Evolutionary conservation across 1,139 yeast species (phyloP), one percentile per base, ranked within the genome.

Genomic region (Pneumocystis oryctolagi): DNA sequence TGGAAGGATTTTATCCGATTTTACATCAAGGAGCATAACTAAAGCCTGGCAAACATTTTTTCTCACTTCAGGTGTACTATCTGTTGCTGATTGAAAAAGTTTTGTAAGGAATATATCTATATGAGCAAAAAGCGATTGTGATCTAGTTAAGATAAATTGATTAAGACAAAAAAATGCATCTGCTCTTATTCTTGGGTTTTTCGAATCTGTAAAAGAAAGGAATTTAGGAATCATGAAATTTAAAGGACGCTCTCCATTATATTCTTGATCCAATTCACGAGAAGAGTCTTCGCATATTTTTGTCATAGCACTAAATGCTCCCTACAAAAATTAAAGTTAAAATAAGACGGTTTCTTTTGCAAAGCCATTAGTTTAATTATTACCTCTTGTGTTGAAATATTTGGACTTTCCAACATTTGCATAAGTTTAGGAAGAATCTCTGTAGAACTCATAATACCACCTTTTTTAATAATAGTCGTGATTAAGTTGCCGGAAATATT

Each of bases 401-500:
- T 53, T 5, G 63, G 35, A 47, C 61, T 62, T 56, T 62, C 65
- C 42, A 65, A 47, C 69, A 89, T 73, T 63, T 80, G 81, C 69
- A 89, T 73, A 63, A 92, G 78, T 67, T 82, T 84, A 0, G 87
- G 84, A 39, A 92, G 75, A 31, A 85, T 79, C 59, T 81, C 82
- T 1, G 95, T 89, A 96, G 96, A 89, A 37, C 79, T 78, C 39
- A 76, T 74, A 58, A 87, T 78, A 1, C 96, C 95, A 61, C 83
- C 81, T n/a, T 82, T 77, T 8, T 86, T 79, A 69, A 90, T 86
- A 57, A 92, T 75, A 0, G 96, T 80, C 1, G 97, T 87, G 62
- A 92, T 84, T 62, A 89, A 95, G 71, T 85, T 90, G 59, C 97
- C 96, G 16, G 96, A 84, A 66, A 90, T 88, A 71, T 87, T 89